A percentile compares a stretch with the other conserved stretches of the same genome.
These are phyloP conservation scores for Arthromyces matolae DNA, from an alignment of 768 basidiomycete genomes.

Conservation along the genomic window DNA sequence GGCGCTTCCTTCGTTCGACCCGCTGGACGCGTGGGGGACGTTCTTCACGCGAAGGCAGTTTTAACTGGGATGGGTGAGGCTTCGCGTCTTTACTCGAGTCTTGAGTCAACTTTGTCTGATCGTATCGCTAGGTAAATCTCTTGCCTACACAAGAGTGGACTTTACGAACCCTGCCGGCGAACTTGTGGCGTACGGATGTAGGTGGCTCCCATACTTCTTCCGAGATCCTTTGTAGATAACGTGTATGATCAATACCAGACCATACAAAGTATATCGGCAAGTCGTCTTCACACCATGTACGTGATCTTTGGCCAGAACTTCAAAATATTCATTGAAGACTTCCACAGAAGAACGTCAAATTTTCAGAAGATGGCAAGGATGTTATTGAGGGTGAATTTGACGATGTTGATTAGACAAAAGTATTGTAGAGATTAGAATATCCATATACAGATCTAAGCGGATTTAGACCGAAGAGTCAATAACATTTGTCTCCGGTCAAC, in stretches of 20 bases:
- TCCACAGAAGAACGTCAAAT: constrained; percentile 65
- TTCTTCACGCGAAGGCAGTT: constrained; percentile 58
- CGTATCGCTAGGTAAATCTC: constrained; percentile 54
- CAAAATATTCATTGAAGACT: neutral
- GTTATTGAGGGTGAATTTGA: constrained; percentile 54
- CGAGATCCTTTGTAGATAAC: neutral
- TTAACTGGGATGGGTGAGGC: constrained; percentile 68
- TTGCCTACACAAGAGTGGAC: constrained; percentile 80
- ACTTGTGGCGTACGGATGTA: constrained; percentile 80
- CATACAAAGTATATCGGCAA: constrained; percentile 86
- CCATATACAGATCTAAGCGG: neutral
- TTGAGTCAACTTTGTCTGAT: neutral
- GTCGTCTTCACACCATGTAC: constrained; percentile 45
- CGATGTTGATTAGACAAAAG: constrained; percentile 38
- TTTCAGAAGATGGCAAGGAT: constrained; percentile 73
- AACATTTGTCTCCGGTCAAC: too few relatives aligned
- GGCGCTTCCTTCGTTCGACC: constrained; percentile 76
- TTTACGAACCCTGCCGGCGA: constrained; percentile 63
- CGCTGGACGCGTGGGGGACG: constrained; percentile 67
- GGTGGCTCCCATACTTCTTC: constrained; percentile 23
- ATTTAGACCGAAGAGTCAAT: too few relatives aligned
- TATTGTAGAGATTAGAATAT: neutral
- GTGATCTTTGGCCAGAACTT: constrained; percentile 14
- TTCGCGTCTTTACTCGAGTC: neutral
- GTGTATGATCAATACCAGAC: constrained; percentile 37